phyloP scores from a whole-genome alignment of 2,329 filamentous ascomycete genomes.

The Aspergillus sclerotialis region DNA sequence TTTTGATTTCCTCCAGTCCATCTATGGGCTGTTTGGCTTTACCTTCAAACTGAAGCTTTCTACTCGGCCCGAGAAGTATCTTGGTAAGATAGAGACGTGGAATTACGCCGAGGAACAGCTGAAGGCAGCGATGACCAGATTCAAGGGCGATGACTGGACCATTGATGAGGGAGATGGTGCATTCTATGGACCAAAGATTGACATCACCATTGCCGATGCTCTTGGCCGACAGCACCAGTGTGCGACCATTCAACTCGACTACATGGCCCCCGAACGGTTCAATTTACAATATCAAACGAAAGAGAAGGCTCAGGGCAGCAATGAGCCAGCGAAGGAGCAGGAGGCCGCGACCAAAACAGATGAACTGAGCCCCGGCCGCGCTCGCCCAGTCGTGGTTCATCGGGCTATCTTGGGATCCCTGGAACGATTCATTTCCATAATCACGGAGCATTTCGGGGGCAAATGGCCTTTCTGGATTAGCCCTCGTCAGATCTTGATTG shows the following conservation, averaged over 20 bases:
- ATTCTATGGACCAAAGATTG: constrained; percentile 98
- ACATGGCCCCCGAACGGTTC: constrained; percentile 79
- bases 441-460: constrained; percentile 45
- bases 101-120: constrained; percentile 78
- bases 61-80: constrained; percentile 80
- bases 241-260: constrained; percentile 91
- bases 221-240: constrained; percentile 80
- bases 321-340: constrained; percentile 38
- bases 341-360: constrained; percentile 34
- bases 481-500: constrained; percentile 44
- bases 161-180: constrained; percentile 92
- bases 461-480: constrained; percentile 50
- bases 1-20: constrained; percentile 76
- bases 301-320: constrained; percentile 44
- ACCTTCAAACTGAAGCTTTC: constrained; percentile 93
- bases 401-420: constrained; percentile 46
- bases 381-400: constrained; percentile 46
- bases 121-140: constrained; percentile 70
- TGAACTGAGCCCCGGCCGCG: constrained; percentile 34
- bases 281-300: constrained; percentile 78
- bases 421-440: constrained; percentile 45
- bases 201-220: constrained; percentile 88
- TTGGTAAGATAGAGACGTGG: constrained; percentile 84
- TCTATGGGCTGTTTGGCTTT: constrained; percentile 79
- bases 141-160: constrained; percentile 71